A percentile compares a stretch with the other conserved stretches of the same genome.
phyloP scores from a whole-genome alignment of 805 yeast species.

The Grigorovia humatica region DNA sequence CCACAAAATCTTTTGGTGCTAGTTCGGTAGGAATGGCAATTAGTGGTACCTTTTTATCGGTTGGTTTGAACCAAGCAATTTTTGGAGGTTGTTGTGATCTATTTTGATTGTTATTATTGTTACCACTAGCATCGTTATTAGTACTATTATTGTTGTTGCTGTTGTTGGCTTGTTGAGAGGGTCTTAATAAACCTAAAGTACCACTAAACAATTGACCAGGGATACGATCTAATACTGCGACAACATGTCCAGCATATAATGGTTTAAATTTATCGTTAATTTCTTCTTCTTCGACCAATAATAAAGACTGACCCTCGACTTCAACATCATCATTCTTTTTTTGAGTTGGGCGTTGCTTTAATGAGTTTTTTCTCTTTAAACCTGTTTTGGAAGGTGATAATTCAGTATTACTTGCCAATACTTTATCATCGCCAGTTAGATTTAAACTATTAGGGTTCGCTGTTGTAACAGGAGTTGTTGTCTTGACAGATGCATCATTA shows the following conservation, averaged over 20 bases:
- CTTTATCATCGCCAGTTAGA: constrained; percentile 4
- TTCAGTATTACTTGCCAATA: constrained; percentile 18
- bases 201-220: constrained; percentile 96
- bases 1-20: constrained; percentile 92
- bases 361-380: constrained; percentile 69
- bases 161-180: constrained; percentile 77
- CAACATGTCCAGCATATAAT: constrained; percentile 94
- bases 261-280: constrained; percentile 89
- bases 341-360: constrained; percentile 91
- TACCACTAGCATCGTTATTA: constrained; percentile 33
- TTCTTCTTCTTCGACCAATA: constrained; percentile 91
- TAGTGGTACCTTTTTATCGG: constrained; percentile 93
- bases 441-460: constrained; percentile 14
- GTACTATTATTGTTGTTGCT: constrained; percentile 55
- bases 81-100: constrained; percentile 55
- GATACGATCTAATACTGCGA: constrained; percentile 93
- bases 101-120: constrained; percentile 40
- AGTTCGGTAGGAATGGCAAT: constrained; percentile 98
- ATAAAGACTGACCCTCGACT: constrained; percentile 91
- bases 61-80: constrained; percentile 98
- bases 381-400: constrained; percentile 27
- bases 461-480: constrained; percentile 30
- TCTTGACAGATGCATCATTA: constrained; percentile 64
- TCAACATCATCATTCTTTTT: constrained; percentile 97
- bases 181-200: constrained; percentile 84